Evolutionary conservation across 192 early-diverging fungal species (phyloP).

Genomic region (Obelidium mucronatum): DNA sequence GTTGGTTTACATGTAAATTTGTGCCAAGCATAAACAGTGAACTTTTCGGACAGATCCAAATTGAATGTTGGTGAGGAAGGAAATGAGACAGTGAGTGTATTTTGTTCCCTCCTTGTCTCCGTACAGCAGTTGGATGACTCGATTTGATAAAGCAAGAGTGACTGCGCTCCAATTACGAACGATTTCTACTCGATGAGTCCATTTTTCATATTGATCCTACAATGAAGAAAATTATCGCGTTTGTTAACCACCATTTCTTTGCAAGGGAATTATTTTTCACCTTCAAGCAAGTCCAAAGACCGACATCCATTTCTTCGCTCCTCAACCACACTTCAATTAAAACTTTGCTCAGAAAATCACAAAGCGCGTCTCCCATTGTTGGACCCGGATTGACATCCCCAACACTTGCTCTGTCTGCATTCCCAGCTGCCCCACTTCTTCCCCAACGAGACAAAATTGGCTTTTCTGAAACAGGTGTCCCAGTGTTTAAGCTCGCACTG

Average conservation of each 20-base stretch:
- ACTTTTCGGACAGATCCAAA: conserved; percentile 61
- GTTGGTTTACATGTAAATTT: conserved; percentile 59
- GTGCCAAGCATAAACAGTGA: conserved; percentile 79
- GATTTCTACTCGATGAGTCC: conserved; percentile 78
- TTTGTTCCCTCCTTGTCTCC: conserved; percentile 71
- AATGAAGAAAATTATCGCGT: background rate
- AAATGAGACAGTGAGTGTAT: conserved; percentile 48
- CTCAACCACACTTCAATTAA: conserved; percentile 83
- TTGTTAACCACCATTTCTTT: no score
- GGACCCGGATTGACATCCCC: conserved; percentile 42
- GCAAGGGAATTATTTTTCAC: background rate
- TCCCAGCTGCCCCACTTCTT: background rate
- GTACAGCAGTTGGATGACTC: conserved; percentile 73
- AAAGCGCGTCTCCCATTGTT: conserved; percentile 79
- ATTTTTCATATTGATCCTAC: conserved; percentile 55
- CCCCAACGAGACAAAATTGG: background rate
- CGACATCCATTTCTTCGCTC: conserved; percentile 66
- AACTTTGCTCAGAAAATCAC: conserved; percentile 72
- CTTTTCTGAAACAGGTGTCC: background rate
- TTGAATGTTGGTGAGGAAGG: conserved; percentile 6
- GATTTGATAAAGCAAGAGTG: conserved; percentile 70
- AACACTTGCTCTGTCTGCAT: background rate
- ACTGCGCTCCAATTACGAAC: conserved; percentile 80
- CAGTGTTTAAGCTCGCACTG: background rate
- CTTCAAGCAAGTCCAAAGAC: conserved; percentile 85